phyloP scores from a whole-genome alignment of 2,329 filamentous ascomycete genomes.

The Talaromyces sp. region DNA sequence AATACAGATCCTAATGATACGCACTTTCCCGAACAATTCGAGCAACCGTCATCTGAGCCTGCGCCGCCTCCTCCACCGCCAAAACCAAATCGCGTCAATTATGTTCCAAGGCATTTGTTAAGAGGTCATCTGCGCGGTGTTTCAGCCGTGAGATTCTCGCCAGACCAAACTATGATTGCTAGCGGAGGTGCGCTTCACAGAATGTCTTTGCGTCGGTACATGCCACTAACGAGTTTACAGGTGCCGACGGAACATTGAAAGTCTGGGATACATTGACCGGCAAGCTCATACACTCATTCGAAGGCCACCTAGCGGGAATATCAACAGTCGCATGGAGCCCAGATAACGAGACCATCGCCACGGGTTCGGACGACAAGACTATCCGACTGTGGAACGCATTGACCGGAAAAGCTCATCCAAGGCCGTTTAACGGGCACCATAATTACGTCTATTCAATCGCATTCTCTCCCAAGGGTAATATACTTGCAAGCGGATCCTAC shows the following conservation, averaged over 20 bases:
- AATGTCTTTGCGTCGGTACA: background rate
- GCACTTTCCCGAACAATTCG: constrained; percentile 20
- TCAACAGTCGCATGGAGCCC: constrained; percentile 93
- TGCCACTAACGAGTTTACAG: constrained; percentile 30
- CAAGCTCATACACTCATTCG: constrained; percentile 77
- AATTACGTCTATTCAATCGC: constrained; percentile 94
- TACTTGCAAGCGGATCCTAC: constrained; percentile 90
- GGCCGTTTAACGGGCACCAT: constrained; percentile 75
- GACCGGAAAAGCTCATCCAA: constrained; percentile 57
- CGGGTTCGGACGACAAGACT: constrained; percentile 91
- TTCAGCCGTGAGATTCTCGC: constrained; percentile 84
- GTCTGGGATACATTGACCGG: constrained; percentile 82
- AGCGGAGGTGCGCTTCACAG: constrained; percentile 60
- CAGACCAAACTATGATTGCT: constrained; percentile 83
- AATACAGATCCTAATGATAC: constrained; percentile 19
- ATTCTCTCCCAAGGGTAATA: constrained; percentile 97
- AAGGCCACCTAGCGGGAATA: constrained; percentile 89
- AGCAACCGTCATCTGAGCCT: constrained; percentile 37
- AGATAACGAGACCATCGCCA: constrained; percentile 80
- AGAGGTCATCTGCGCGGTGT: constrained; percentile 75
- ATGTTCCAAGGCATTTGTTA: constrained; percentile 66
- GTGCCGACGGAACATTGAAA: constrained; percentile 84
- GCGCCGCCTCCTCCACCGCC: constrained; percentile 41
- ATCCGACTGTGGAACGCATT: constrained; percentile 83
- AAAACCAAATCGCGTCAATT: constrained; percentile 60